Evolutionary conservation across 225 moss, liverwort and hornwort genomes (phyloP).

Genomic region (Antitrichia curtipendula): DNA sequence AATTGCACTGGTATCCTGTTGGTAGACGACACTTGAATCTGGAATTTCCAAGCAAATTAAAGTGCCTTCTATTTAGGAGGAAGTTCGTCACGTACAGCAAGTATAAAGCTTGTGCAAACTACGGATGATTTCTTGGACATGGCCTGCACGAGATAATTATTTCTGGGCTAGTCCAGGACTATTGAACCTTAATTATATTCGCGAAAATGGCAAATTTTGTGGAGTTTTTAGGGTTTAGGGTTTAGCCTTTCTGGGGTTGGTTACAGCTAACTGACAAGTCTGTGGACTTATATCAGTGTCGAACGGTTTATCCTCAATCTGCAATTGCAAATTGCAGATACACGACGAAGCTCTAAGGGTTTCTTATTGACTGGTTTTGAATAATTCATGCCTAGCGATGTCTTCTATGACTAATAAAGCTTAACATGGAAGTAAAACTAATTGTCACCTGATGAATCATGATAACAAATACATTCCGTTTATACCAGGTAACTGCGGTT

Average conservation of each 20-base stretch:
- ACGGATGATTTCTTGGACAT: background rate
- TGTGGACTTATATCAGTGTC: background rate
- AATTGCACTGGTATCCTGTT: background rate
- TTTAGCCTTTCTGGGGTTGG: background rate
- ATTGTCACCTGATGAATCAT: background rate
- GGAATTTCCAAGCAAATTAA: background rate
- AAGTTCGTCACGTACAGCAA: background rate
- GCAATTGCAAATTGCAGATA: background rate
- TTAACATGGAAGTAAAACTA: background rate
- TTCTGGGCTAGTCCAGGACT: too few relatives aligned
- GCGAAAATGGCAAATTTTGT: background rate
- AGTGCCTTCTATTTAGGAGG: background rate
- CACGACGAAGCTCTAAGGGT: background rate
- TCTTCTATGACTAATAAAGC: background rate
- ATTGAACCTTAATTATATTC: background rate
- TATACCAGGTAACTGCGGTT: background rate
- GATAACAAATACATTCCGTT: background rate
- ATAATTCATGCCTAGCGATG: background rate
- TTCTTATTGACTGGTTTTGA: slow-evolving; percentile 40
- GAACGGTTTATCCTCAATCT: background rate
- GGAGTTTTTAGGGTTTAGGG: background rate
- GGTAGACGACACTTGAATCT: background rate
- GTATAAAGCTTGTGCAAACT: background rate
- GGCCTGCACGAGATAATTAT: background rate
- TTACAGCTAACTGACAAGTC: background rate